Base-by-base conservation (phyloP, 2,329 filamentous ascomycete species). In the Fusarium temperatum region DNA sequence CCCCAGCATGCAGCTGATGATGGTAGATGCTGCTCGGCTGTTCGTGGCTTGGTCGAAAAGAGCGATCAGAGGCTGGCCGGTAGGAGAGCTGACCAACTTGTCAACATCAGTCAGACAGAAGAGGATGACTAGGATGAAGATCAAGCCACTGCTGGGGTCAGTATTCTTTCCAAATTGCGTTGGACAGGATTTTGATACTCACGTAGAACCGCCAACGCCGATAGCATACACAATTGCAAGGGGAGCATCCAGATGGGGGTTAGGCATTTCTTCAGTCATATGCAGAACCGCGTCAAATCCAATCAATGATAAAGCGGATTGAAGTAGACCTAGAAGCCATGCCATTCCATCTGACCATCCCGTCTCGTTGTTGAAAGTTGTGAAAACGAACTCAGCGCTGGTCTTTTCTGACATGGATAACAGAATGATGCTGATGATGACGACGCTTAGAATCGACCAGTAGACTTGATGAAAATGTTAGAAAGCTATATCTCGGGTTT, bases 251-350 rank as follows among this genome's bases (percentile, higher is more conserved):
- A 30, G 17, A 8, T 57, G 54, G 10, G 54, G 54, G 24, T 57
- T 44, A 7, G 54, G 54, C 54, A 57, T 57, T 47, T 57, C 38
- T 45, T 57, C 54, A 20, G 54, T 57, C 54, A 57, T 57, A 14
- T 57, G 54, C 12, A 57, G n/a, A 32, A 57, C 54, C 4, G 54
- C 54, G 3, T 57, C 54, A 17, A 57, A 57, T 8, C 54, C 54
- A 47, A 57, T 57, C n/a, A 57, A 12, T 1, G 54, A 57, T 18
- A 57, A 24, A 57, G 54, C 54, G 4, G 54, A 57, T 9, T 57
- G 54, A 14, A 57, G 36, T 6, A 57, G 38, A 17, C 38, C 54
- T 11, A 57, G 38, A 35, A 57, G 54, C 54, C 54, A 57, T 5
- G 54, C 54, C 54, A 57, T 47, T 8, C 54, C 54, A 35, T 57